phyloP scores from a whole-genome alignment of 164 flowering plant genomes.

The Chimonanthus praecox region DNA sequence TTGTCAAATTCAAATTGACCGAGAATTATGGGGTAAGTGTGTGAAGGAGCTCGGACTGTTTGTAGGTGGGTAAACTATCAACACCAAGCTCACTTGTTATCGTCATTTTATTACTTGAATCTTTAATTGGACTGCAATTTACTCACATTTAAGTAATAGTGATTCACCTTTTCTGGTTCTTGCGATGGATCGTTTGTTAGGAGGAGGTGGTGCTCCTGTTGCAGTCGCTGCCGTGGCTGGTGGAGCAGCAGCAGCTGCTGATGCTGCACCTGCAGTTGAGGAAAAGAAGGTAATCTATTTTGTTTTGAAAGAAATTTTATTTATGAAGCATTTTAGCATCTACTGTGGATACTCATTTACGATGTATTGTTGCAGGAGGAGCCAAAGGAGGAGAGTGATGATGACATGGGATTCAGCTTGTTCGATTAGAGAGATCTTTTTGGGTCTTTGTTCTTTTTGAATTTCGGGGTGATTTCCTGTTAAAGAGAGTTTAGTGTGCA shows the following conservation, averaged over 20 bases:
- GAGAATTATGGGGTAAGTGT: no score
- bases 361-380: slow-evolving; percentile 29
- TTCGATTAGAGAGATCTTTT: slow-evolving; percentile 26
- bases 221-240: slow-evolving; percentile 3
- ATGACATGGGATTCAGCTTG: slow-evolving; percentile 41
- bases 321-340: background rate
- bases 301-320: background rate
- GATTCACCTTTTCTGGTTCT: background rate
- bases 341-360: background rate
- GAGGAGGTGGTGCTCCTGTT: slow-evolving; percentile 16
- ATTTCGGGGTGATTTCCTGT: background rate
- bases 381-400: slow-evolving; percentile 40
- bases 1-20: no score
- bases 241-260: slow-evolving; percentile 9
- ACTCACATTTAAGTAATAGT: background rate
- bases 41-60: no score
- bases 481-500: no score
- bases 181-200: background rate
- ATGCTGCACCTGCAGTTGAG: slow-evolving; percentile 15
- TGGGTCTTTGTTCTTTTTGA: background rate
- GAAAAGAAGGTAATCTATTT: slow-evolving; percentile 13
- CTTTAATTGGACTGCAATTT: background rate
- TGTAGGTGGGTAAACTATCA: no score
- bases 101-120: no score
- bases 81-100: no score